These are phyloP conservation scores for Rubroboletus satanas DNA, from an alignment of 768 basidiomycete species.

Conservation along the genomic window DNA sequence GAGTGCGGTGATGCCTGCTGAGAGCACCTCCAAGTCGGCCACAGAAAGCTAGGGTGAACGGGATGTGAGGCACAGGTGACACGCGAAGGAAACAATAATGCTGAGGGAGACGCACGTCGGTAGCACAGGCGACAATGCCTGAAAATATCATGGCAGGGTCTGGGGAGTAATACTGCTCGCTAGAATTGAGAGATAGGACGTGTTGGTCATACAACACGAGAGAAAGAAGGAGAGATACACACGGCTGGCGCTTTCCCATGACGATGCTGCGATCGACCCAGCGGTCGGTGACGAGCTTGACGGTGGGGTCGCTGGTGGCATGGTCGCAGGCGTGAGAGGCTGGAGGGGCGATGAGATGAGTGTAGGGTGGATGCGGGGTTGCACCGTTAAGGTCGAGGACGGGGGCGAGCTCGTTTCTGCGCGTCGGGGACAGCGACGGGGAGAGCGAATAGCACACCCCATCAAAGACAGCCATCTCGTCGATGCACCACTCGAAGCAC, in stretches of 20 bases:
- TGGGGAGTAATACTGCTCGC: constrained; percentile 64
- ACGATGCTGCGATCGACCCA: constrained; percentile 72
- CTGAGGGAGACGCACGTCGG: constrained; percentile 45
- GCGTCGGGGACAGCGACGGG: constrained; percentile 40
- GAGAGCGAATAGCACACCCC: constrained; percentile 48
- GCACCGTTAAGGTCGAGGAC: constrained; percentile 55
- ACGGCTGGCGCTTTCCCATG: constrained; percentile 57
- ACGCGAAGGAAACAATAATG: background rate
- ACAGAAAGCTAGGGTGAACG: constrained; percentile 44
- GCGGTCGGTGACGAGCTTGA: constrained; percentile 37
- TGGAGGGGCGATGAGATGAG: constrained; percentile 45
- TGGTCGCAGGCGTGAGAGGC: constrained; percentile 46
- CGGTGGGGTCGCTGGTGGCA: constrained; percentile 36
- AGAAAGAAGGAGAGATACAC: constrained; percentile 25
- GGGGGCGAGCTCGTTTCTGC: constrained; percentile 42
- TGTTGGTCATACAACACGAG: background rate
- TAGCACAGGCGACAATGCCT: constrained; percentile 69
- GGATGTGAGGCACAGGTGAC: background rate
- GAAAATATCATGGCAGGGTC: constrained; percentile 81
- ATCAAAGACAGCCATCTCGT: constrained; percentile 36
- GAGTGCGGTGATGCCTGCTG: constrained; percentile 65
- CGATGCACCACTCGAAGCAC: too few species aligned
- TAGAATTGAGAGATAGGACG: constrained; percentile 17
- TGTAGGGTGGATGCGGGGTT: constrained; percentile 46
- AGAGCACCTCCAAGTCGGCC: constrained; percentile 68